Evolutionary conservation across 1,139 yeast species (phyloP).

Genomic region (Magnusiomyces ingens): DNA sequence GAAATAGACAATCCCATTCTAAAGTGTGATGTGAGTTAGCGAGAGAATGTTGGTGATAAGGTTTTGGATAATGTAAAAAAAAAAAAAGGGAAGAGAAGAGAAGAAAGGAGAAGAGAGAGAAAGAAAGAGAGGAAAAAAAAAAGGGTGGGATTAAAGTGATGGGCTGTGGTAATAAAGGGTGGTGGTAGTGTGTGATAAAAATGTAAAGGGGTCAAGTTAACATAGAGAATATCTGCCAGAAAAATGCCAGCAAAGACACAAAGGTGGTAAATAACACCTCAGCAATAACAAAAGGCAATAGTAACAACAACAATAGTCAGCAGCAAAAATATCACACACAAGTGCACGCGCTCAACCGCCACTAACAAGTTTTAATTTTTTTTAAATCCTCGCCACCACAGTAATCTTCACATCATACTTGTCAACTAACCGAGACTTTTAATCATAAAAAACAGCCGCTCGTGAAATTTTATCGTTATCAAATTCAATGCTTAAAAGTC

Average conservation of each 20-base stretch:
- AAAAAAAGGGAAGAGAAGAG: background rate
- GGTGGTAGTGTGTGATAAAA: background rate
- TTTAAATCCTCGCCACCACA: no score
- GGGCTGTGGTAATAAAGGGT: background rate
- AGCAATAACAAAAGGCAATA: background rate
- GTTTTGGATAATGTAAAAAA: background rate
- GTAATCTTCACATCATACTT: no score
- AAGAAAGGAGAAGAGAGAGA: background rate
- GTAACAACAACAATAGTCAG: background rate
- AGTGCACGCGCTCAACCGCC: no score
- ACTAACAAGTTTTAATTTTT: no score
- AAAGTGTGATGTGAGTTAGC: background rate
- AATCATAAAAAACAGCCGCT: no score
- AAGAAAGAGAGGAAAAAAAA: background rate
- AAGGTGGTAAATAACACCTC: background rate
- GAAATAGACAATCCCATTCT: conserved; percentile 83
- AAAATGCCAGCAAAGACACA: conserved; percentile 1
- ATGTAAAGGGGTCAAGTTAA: background rate
- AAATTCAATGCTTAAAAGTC: no score
- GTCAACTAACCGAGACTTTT: no score
- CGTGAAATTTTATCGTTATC: no score
- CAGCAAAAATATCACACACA: background rate
- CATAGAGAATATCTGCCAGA: no score
- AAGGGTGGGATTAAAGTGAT: background rate
- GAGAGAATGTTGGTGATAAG: background rate